A percentile compares a stretch with the other conserved stretches of the same genome.
Conservation (phyloP, 2,329 filamentous ascomycete genomes). For the Diplodia sapinea region DNA sequence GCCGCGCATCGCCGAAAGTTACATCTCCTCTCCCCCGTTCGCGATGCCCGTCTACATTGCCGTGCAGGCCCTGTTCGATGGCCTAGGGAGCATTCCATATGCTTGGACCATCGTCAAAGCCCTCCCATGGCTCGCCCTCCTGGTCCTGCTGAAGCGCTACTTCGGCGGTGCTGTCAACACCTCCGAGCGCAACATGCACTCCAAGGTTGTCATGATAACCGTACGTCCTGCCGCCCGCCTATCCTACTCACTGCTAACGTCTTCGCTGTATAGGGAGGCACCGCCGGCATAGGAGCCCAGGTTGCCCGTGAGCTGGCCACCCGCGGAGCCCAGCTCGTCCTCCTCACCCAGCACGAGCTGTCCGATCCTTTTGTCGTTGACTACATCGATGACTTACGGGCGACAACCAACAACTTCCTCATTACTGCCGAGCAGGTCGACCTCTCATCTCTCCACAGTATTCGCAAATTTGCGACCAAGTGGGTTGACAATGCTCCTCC, state of each 20-base stretch:
- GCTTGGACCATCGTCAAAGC: constrained; percentile 59
- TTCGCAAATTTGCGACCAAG: constrained; percentile 91
- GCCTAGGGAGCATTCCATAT: constrained; percentile 61
- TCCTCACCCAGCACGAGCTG: constrained; percentile 82
- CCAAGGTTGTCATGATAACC: constrained; percentile 91
- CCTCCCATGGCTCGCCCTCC: constrained; percentile 57
- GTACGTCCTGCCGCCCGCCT: constrained; percentile 53
- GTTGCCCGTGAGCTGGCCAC: constrained; percentile 75
- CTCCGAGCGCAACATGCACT: constrained; percentile 85
- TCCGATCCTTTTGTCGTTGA: constrained; percentile 89
- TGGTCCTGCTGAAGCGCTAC: constrained; percentile 73
- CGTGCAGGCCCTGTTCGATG: constrained; percentile 60
- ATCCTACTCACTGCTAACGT: constrained; percentile 35
- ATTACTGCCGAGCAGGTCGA: constrained; percentile 97
- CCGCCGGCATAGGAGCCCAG: constrained; percentile 85
- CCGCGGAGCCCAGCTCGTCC: constrained; percentile 86
- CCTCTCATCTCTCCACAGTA: constrained; percentile 83
- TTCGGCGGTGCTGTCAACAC: constrained; percentile 75
- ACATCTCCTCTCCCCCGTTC: constrained; percentile 24
- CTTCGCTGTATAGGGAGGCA: constrained; percentile 68
- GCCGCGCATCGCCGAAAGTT: constrained; percentile 20
- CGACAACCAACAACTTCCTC: constrained; percentile 77
- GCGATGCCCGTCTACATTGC: constrained; percentile 68
- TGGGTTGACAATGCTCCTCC: constrained; percentile 97
- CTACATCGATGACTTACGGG: constrained; percentile 86